Conservation (phyloP, 2,329 filamentous ascomycete genomes). For the Teratosphaeria gauchensis region DNA sequence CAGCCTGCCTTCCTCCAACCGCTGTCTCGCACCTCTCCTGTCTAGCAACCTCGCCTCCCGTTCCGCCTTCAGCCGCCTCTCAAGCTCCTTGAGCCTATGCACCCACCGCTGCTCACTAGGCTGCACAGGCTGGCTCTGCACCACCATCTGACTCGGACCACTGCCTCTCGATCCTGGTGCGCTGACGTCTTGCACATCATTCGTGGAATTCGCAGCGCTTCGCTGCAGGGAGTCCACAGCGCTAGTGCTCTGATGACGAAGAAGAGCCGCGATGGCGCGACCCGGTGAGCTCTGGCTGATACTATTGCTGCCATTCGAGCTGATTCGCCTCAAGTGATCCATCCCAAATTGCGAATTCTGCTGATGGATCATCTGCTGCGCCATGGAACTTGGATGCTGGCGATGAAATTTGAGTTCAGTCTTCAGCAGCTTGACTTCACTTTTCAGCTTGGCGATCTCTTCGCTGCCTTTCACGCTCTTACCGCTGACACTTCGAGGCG, state of each 20-base stretch:
- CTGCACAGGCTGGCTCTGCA: constrained; percentile 27
- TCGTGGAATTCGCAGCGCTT: constrained; percentile 16
- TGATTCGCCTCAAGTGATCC: constrained; percentile 11
- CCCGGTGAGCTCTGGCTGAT: not conserved
- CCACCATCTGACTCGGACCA: constrained; percentile 35
- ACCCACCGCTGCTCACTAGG: constrained; percentile 69
- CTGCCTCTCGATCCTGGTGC: constrained; percentile 1
- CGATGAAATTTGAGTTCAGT: constrained; percentile 58
- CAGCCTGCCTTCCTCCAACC: constrained; percentile 64
- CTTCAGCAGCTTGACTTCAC: constrained; percentile 51
- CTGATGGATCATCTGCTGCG: constrained; percentile 24
- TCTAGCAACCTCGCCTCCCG: constrained; percentile 78
- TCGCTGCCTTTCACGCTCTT: constrained; percentile 34
- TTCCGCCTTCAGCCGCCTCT: constrained; percentile 81
- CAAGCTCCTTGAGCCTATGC: constrained; percentile 74
- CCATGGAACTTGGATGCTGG: constrained; percentile 26
- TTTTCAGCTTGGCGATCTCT: constrained; percentile 50
- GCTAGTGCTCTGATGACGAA: constrained; percentile 46
- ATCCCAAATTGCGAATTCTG: constrained; percentile 10
- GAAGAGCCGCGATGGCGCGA: constrained; percentile 35
- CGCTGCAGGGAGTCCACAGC: constrained; percentile 35
- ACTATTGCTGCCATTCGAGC: not conserved
- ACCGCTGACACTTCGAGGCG: constrained; percentile 28
- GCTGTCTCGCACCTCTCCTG: constrained; percentile 68
- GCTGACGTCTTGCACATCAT: not conserved